Evolutionary conservation across 805 yeast species (phyloP), one percentile per base, ranked within the genome.

Genomic region (Sugiyamaella smithiae): DNA sequence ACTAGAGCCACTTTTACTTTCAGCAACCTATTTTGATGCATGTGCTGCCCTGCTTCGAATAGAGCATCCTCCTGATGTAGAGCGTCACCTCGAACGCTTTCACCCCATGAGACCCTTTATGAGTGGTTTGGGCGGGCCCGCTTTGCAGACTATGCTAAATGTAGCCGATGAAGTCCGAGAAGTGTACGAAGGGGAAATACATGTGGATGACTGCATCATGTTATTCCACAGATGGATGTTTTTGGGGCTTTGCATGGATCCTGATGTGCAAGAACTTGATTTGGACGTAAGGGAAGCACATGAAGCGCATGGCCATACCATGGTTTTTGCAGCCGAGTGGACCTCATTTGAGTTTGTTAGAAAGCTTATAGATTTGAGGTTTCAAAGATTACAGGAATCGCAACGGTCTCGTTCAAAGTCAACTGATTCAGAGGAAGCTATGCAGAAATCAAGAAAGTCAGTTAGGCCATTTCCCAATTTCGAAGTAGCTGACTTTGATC

Each of bases 241-340:
- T 31, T 23, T 46, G n/a, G 53, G 50, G 11, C 40, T 50, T 2
- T 41, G 50, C 17, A 22, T 29, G n/a, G 46, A 45, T 28, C 53
- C 53, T 9, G 47, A 50, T 17, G 37, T 33, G 1, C 36, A 38
- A n/a, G 50, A 46, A 38, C 20, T 42, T 4, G 12, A 25, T 5
- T 9, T 41, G 14, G 45, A 25, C 24, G 16, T 26, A 24, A 5
- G 16, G 5, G 19, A 14, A 5, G 33, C 20, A 16, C 24, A 41
- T 11, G 20, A 28, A 6, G 38, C 38, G 14, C 25, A 40, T 22
- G 9, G 22, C 16, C 23, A 40, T n/a, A 44, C 40, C 11, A 38
- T 49, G n/a, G 46, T 49, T 5, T 49, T 49, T 31, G 45, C 52
- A 6, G 47, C 40, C 23, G 52, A 49, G 28, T 49, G 52, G 52